phyloP scores from a whole-genome alignment of 176 grass and related monocot genomes.

The Saccharum officinarum region DNA sequence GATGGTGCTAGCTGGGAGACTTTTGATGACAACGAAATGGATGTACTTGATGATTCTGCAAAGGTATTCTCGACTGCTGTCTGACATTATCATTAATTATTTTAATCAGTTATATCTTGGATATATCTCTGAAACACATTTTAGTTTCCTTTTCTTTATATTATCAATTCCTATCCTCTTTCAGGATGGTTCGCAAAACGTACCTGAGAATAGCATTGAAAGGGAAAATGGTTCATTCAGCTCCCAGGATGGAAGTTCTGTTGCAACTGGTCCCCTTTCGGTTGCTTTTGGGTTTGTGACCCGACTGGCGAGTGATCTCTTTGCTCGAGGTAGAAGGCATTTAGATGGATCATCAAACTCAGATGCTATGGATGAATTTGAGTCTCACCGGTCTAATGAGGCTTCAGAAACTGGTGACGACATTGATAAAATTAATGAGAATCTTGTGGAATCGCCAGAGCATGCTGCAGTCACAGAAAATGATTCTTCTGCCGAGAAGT shows the following conservation, averaged over 20 bases:
- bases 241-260: slow-evolving; percentile 52
- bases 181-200: slow-evolving; percentile 40
- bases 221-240: slow-evolving; percentile 43
- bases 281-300: slow-evolving; percentile 79
- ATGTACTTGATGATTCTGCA: slow-evolving; percentile 53
- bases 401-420: slow-evolving; percentile 70
- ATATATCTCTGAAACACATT: background rate
- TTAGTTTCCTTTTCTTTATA: slow-evolving; percentile 1
- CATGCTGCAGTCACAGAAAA: slow-evolving; percentile 26
- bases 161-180: slow-evolving; percentile 28
- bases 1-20: slow-evolving; percentile 96
- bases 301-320: slow-evolving; percentile 67
- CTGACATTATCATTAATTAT: background rate
- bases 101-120: background rate
- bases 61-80: slow-evolving; percentile 56
- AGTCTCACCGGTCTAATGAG: slow-evolving; percentile 46
- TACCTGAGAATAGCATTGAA: slow-evolving; percentile 32
- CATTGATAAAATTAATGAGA: slow-evolving; percentile 47
- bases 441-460: slow-evolving; percentile 24
- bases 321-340: slow-evolving; percentile 79
- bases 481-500: slow-evolving; percentile 28
- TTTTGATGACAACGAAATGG: slow-evolving; percentile 82
- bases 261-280: slow-evolving; percentile 60
- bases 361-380: slow-evolving; percentile 64
- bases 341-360: slow-evolving; percentile 59